Evolutionary conservation across 116 monocot genomes (phyloP), one percentile per base, ranked within the genome.

Genomic region (Cymodocea nodosa): DNA sequence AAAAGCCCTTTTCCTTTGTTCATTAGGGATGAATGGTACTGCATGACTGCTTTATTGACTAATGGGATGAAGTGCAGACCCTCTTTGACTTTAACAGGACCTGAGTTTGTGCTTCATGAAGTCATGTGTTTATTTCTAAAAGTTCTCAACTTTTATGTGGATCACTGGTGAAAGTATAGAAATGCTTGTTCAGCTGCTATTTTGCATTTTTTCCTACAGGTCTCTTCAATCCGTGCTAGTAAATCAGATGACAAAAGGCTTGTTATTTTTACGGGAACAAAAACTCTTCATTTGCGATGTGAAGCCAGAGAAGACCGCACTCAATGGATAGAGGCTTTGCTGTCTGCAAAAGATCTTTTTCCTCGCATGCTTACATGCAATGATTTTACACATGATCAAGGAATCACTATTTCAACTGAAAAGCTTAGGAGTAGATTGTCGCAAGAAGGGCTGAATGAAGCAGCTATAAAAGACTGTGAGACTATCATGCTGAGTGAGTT

Each of bases 221-320:
- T 94, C 57, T 86, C 94, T 64, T 94, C 89, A 10, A 65, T 94
- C 67, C 94, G 94, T 55, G 79, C 84, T 60, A 94, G 89, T 70
- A 89, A 89, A 52, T 89, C 94, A 56, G 94, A 94, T 80, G 94
- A 94, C 60, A 94, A 86, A 79, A 86, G 94, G 64, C 70, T 94
- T 23, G 89, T 80, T 60, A 89, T 94, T 68, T 94, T 89, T 61
- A 80, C 89, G 44, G 94, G 94, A 15, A 94, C 89, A 6, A 94
- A 94, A 65, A 94, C 94, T 49, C 86, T 94, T 57, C 94, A 94
- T 79, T 73, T 94, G 52, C 77, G 89, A 23, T 89, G 94, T 71
- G 82, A 86, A 55, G 76, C 86, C 40, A 84, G 82, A 64, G 94
- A 94, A 53, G 94, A 94, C 34, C 81, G 94, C 2, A 63, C 56